Conservation (phyloP, 2,329 filamentous ascomycete species). For the Cercospora janseana region DNA sequence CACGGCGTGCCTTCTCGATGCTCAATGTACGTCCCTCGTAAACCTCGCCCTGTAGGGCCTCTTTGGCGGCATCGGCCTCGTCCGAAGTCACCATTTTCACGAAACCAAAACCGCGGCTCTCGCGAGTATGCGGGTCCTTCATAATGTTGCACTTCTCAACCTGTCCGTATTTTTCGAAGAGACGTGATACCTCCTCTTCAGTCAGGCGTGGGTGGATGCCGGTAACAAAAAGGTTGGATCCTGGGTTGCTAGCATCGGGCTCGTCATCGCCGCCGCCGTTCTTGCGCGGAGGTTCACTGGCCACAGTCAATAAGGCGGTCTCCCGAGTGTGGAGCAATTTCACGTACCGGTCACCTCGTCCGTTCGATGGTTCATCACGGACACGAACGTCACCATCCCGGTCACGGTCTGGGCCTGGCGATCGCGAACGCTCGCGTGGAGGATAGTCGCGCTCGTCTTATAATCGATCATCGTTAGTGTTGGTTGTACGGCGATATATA, state of each 20-base stretch:
- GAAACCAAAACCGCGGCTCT: slow-evolving; percentile 97
- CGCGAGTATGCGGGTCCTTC: slow-evolving; percentile 96
- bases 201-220: slow-evolving; percentile 91
- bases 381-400: slow-evolving; percentile 48
- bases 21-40: slow-evolving; percentile 94
- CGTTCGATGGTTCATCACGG: slow-evolving; percentile 64
- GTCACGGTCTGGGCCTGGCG: slow-evolving; percentile 55
- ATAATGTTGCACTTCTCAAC: slow-evolving; percentile 99
- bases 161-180: slow-evolving; percentile 98
- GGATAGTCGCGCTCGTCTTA: slow-evolving; percentile 59
- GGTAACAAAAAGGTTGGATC: slow-evolving; percentile 97
- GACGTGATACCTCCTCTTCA: slow-evolving; percentile 85
- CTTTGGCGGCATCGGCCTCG: slow-evolving; percentile 93
- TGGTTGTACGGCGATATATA: neutral
- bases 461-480: slow-evolving; percentile 16
- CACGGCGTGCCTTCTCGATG: slow-evolving; percentile 97
- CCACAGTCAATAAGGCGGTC: neutral
- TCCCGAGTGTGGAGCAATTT: neutral
- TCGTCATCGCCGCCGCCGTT: slow-evolving; percentile 49
- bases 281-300: slow-evolving; percentile 14
- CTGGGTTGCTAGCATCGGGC: slow-evolving; percentile 80
- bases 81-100: slow-evolving; percentile 98
- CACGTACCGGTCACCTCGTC: slow-evolving; percentile 54
- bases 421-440: slow-evolving; percentile 64
- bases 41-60: slow-evolving; percentile 89